Evolutionary conservation across 345 rosid species (phyloP), one percentile per base, ranked within the genome.

Genomic region (Salix purpurea): DNA sequence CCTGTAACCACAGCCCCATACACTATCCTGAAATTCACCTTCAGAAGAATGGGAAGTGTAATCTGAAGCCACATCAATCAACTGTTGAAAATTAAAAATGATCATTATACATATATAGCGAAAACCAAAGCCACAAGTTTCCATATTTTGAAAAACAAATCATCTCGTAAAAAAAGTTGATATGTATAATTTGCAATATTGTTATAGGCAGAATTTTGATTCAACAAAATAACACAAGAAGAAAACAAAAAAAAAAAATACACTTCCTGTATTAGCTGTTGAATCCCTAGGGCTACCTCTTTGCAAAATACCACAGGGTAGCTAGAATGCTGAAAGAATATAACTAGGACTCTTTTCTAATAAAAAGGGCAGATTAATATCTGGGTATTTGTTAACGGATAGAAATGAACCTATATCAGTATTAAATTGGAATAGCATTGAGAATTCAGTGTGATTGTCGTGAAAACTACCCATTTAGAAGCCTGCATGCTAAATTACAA

Each of bases 1-100:
- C 99, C 97, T 89, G 90, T n/a, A 75, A 62, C 69, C 83, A 80
- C 72, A 76, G 80, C 84, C 84, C 97, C 94, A 89, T 64, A 86
- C 75, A 78, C 80, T 77, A 39, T 89, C 92, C 56, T 75, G 78
- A 65, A 85, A 79, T 79, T 92, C 97, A 77, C 80, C 81, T 84
- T 90, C 92, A 56, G 85, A 82, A 42, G 87, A 85, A 67, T 84
- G 79, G 42, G 92, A 83, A 62, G 87, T 83, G 79, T 87, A 84
- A 74, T 90, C 90, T 54, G 90, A 86, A 64, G 85, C 77, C 77
- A 81, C 65, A 76, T 84, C 93, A 48, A 78, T 76, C 64, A 84
- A 81, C 97, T 95, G 91, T 77, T 66, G 85, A 42, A 79, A 81
- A 70, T 68, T 46, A 12, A 50, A 52, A 70, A 48, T 28, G 14